Conservation (phyloP, 495 filamentous ascomycete genomes). For the Hypoxylon trugodes region DNA sequence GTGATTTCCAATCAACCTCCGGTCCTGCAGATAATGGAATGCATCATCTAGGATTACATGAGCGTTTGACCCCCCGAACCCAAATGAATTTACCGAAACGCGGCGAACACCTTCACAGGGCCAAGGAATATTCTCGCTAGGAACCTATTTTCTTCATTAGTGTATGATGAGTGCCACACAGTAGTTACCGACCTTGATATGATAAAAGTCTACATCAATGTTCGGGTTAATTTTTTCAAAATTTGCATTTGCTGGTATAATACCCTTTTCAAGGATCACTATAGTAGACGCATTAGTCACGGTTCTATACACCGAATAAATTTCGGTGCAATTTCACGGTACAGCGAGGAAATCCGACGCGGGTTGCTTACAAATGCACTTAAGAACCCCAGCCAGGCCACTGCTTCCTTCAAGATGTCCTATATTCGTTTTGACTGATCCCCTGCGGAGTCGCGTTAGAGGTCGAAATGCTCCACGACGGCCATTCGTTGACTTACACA, state of each 20-base stretch:
- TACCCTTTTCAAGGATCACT: slow-evolving; percentile 60
- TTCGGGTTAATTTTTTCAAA: slow-evolving; percentile 60
- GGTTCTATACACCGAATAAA: too few relatives aligned
- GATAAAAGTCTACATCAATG: slow-evolving; percentile 43
- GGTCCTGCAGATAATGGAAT: slow-evolving; percentile 28
- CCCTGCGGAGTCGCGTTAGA: slow-evolving; percentile 33
- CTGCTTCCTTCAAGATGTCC: slow-evolving; percentile 63
- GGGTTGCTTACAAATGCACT: slow-evolving; percentile 55
- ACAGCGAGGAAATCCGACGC: not conserved
- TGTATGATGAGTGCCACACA: too few relatives aligned
- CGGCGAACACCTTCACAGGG: slow-evolving; percentile 49
- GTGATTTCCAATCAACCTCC: slow-evolving; percentile 35
- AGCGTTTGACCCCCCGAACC: slow-evolving; percentile 67
- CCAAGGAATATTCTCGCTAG: slow-evolving; percentile 34
- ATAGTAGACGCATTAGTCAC: not conserved
- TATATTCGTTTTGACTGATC: slow-evolving; percentile 64
- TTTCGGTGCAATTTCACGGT: too few relatives aligned
- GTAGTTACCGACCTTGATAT: slow-evolving; percentile 29
- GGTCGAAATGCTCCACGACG: not conserved
- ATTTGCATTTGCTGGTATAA: slow-evolving; percentile 52
- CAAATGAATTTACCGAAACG: slow-evolving; percentile 64
- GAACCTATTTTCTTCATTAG: slow-evolving; percentile 33
- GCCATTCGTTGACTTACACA: slow-evolving; percentile 42
- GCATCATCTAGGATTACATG: slow-evolving; percentile 64
- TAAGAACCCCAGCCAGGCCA: slow-evolving; percentile 63